A percentile compares a stretch with the other conserved stretches of the same genome.
Evolutionary conservation across 2,329 filamentous ascomycete genomes (phyloP).

Genomic region (Sporothrix pallida): DNA sequence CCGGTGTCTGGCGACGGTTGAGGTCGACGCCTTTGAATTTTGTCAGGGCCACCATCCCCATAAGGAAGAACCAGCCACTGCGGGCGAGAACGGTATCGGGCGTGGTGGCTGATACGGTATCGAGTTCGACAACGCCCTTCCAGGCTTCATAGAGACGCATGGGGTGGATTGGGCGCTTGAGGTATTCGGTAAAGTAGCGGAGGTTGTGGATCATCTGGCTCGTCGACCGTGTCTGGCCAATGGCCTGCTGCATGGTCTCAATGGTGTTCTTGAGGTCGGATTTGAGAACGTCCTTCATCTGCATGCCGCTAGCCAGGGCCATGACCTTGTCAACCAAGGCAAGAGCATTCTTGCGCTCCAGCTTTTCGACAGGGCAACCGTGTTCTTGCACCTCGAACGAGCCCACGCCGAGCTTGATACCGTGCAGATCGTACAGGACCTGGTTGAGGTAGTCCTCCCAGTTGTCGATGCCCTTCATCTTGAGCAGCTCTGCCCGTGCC

Average conservation of each 20-base stretch:
- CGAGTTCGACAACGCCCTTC: conserved; percentile 75
- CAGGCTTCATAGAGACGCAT: conserved; percentile 80
- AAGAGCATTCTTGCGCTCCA: conserved; percentile 81
- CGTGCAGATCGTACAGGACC: conserved; percentile 81
- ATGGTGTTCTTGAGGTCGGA: conserved; percentile 89
- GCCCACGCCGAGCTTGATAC: conserved; percentile 74
- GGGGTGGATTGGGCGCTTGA: conserved; percentile 85
- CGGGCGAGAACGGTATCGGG: conserved; percentile 74
- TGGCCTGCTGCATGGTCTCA: conserved; percentile 88
- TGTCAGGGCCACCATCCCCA: conserved; percentile 85
- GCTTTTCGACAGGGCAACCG: conserved; percentile 73
- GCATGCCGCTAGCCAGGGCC: conserved; percentile 78
- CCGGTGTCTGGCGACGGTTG: conserved; percentile 76
- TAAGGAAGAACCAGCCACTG: conserved; percentile 89
- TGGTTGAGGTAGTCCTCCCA: conserved; percentile 88
- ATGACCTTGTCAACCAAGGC: conserved; percentile 85
- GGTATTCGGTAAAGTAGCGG: conserved; percentile 77
- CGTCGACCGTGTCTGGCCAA: conserved; percentile 78
- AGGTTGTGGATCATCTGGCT: conserved; percentile 86
- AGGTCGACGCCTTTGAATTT: conserved; percentile 76
- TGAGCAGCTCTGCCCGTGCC: conserved; percentile 83
- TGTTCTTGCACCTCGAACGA: conserved; percentile 76
- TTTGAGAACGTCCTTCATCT: conserved; percentile 89
- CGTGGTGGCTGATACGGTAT: conserved; percentile 71
- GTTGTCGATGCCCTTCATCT: conserved; percentile 75